Percentiles rank a stretch among this genome's conserved stretches.
Conservation (phyloP, 768 basidiomycete genomes). For the Lanmaoa rubissima region DNA sequence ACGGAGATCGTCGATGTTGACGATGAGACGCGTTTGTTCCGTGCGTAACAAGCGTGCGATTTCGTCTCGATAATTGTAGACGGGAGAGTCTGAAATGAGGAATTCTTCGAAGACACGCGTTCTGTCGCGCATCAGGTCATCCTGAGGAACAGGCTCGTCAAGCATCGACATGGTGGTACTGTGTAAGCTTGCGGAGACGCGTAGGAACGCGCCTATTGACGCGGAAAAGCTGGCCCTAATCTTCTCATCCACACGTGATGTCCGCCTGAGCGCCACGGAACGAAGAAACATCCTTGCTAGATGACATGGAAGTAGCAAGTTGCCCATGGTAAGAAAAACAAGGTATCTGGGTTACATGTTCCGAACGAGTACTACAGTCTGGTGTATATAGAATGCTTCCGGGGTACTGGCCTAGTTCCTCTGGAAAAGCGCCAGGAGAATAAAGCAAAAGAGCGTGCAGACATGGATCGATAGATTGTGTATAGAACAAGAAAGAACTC, state of each 20-base stretch:
- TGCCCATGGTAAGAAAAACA: not conserved
- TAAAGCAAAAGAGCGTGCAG: conserved; percentile 7
- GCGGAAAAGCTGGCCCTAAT: conserved; percentile 38
- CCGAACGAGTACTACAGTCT: conserved; percentile 6
- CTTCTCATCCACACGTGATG: conserved; percentile 3
- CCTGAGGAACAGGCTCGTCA: conserved; percentile 59
- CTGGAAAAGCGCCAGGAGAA: not conserved
- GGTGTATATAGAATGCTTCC: conserved; percentile 7
- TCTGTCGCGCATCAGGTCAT: conserved; percentile 75
- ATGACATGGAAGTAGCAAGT: not conserved
- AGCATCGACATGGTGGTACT: conserved; percentile 33
- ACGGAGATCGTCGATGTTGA: conserved; percentile 95
- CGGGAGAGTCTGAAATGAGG: conserved; percentile 60
- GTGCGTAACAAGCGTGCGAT: conserved; percentile 79
- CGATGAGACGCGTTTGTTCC: conserved; percentile 83
- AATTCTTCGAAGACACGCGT: conserved; percentile 83
- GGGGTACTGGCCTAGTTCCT: not conserved
- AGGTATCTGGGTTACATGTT: conserved; percentile 1
- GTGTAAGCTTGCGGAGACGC: conserved; percentile 3
- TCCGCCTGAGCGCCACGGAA: no score
- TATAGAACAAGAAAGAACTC: conserved; percentile 1
- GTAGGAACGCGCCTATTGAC: conserved; percentile 15
- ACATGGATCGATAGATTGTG: conserved; percentile 4
- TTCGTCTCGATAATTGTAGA: conserved; percentile 83
- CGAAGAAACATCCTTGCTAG: not conserved